phyloP scores from a whole-genome alignment of 345 rosid genomes.

The Turritis glabra region DNA sequence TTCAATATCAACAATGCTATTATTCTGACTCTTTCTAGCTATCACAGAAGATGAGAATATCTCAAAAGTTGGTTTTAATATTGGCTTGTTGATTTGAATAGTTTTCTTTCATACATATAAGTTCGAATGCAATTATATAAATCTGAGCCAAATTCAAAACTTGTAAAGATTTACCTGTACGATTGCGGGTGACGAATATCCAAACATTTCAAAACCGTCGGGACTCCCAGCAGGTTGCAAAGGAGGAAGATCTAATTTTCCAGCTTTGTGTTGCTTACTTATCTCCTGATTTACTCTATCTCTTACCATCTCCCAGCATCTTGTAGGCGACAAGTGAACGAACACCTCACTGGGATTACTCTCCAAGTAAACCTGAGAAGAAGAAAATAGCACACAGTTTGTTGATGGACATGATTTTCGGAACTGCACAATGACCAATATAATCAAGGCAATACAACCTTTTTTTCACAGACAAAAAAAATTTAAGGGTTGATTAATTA shows the following conservation, averaged over 20 bases:
- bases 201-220: conserved; percentile 97
- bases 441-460: conserved; percentile 12
- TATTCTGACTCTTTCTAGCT: background rate
- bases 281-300: conserved; percentile 95
- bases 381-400: conserved; percentile 19
- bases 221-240: conserved; percentile 97
- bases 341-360: conserved; percentile 77
- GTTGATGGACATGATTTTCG: background rate
- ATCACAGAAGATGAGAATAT: background rate
- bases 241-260: conserved; percentile 77
- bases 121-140: conserved; percentile 4
- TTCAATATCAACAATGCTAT: conserved; percentile 1
- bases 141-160: background rate
- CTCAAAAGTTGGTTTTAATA: background rate
- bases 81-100: background rate
- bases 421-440: conserved; percentile 1
- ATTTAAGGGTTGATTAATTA: background rate
- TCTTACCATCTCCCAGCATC: conserved; percentile 99
- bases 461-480: background rate
- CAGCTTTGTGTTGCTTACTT: conserved; percentile 74
- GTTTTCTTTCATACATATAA: background rate
- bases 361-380: conserved; percentile 83
- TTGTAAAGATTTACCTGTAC: conserved; percentile 65
- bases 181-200: conserved; percentile 88
- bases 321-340: conserved; percentile 72